Base-by-base conservation (phyloP, 177 flowering plant species). In the Vitis hybrid region DNA sequence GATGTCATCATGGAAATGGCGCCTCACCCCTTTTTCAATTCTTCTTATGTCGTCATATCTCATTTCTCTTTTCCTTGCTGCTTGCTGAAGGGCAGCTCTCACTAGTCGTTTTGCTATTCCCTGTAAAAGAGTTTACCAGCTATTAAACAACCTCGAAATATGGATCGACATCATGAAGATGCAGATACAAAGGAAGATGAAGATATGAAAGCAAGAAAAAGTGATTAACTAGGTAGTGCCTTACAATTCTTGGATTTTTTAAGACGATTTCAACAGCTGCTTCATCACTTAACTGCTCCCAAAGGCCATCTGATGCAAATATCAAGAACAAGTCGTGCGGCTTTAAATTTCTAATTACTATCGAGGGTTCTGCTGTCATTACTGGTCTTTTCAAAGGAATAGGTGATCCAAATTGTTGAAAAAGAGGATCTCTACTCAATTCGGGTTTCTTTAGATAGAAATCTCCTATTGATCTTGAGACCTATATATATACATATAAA, bases 381-480 rank as follows among this genome's bases (percentile, higher is more conserved):
- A 84, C 85, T 0, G 96, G 76, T 71, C 88, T 78, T 68, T 79
- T 81, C 12, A 90, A 69, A 31, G 92, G 87, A 71, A 81, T 19
- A 13, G 82, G 78, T 10, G 60, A 61, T 55, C 81, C 84, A 66
- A 81, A 84, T 53, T 83, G 82, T 67, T 70, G 78, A 70, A 80
- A 86, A 49, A 79, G 71, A 29, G 90, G 82, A 67, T 69, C 74
- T 18, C 74, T 73, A 31, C 78, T 66, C 65, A 87, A 86, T 77
- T 89, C 95, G 1, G 93, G 91, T 70, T 80, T 86, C 87, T 90
- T 90, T 67, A 90, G 74, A 70, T 89, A 90, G 12, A 84, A 66
- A 71, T 90, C 93, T 52, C 96, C 96, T 60, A 90, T 90, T 22
- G 96, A 89, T 76, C 96, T 88, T 50, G 96, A 89, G 19, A 87